A percentile compares a stretch with the other conserved stretches of the same genome.
phyloP scores from a whole-genome alignment of 305 asterid genomes.

The Fraxinus greggii region DNA sequence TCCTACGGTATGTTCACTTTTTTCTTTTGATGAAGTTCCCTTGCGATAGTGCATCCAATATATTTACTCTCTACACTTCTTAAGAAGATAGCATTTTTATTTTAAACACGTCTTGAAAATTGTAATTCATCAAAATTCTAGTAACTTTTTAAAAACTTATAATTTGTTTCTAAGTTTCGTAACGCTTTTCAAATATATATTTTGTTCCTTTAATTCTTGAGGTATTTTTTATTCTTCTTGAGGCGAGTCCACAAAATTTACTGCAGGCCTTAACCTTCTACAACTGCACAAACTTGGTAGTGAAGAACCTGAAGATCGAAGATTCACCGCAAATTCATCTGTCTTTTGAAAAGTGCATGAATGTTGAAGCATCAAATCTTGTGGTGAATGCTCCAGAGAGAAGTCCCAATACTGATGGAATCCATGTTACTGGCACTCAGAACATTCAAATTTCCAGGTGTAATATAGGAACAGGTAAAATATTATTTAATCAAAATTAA shows the following conservation, averaged over 20 bases:
- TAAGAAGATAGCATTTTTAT: neutral
- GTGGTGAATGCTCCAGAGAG: conserved; percentile 49
- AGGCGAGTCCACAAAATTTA: neutral
- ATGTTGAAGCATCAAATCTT: conserved; percentile 48
- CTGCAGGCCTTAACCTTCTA: conserved; percentile 68
- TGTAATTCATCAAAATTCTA: too few relatives aligned
- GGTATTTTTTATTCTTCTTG: neutral
- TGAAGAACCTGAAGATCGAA: conserved; percentile 43
- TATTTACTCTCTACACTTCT: neutral
- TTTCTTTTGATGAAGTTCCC: neutral
- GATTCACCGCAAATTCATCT: conserved; percentile 70
- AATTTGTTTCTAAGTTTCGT: too few relatives aligned
- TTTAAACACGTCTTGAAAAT: neutral
- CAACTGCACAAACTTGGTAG: conserved; percentile 50
- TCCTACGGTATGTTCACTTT: conserved; percentile 61
- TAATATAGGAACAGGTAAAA: conserved; percentile 55
- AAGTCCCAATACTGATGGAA: conserved; percentile 88
- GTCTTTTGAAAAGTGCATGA: conserved; percentile 44
- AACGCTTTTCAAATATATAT: neutral
- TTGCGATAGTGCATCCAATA: neutral
- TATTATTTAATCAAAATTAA: neutral
- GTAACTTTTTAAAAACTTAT: too few relatives aligned
- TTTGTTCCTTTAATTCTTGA: neutral
- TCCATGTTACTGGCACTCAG: conserved; percentile 56
- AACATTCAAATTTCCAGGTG: conserved; percentile 47